Evolutionary conservation across 345 rosid genomes (phyloP).

Genomic region (Eucalyptus marginata): DNA sequence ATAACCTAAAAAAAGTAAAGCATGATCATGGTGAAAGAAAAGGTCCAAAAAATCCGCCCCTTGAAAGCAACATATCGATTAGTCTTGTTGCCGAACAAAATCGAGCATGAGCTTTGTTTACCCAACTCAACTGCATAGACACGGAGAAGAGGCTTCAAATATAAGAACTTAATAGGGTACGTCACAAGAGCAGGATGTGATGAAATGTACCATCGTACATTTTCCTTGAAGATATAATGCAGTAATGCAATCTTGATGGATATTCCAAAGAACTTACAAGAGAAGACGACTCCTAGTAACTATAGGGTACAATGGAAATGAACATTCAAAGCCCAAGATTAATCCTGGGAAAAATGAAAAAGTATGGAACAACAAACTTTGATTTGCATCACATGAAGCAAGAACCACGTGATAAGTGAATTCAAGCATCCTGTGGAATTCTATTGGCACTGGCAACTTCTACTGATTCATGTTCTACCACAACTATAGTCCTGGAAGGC

Average conservation of each 20-base stretch:
- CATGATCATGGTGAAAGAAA: neutral
- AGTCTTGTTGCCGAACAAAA: constrained; percentile 24
- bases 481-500: neutral
- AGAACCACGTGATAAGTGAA: neutral
- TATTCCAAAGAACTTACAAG: no score
- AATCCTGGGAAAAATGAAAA: no score
- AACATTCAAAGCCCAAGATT: no score
- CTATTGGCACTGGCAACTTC: neutral
- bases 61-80: constrained; percentile 49
- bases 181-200: no score
- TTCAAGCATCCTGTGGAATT: neutral
- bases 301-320: no score
- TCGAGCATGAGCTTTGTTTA: constrained; percentile 31
- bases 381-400: neutral
- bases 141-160: neutral
- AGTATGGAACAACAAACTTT: neutral
- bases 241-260: no score
- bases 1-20: neutral
- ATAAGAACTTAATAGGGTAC: neutral
- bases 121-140: constrained; percentile 24
- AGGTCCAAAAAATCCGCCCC: constrained; percentile 2
- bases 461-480: neutral
- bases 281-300: no score
- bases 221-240: no score
- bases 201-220: no score